These are phyloP conservation scores for Penicillium macrosclerotiorum DNA, from an alignment of 495 filamentous ascomycete genomes.

Conservation along the genomic window DNA sequence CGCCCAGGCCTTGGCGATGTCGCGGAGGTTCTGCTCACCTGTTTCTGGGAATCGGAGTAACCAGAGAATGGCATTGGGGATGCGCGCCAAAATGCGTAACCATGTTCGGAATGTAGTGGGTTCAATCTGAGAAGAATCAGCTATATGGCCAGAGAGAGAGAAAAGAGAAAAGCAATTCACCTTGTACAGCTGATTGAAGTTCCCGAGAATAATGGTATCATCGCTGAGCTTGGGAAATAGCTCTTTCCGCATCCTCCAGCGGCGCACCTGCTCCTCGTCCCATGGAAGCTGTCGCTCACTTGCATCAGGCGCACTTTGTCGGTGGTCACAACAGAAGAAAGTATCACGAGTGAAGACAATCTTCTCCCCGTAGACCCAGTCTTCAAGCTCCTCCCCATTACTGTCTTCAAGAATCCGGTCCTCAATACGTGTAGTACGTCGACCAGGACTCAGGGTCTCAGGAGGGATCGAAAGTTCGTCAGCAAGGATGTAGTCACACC, in stretches of 20 bases:
- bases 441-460: conserved; percentile 74
- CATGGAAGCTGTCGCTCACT: conserved; percentile 64
- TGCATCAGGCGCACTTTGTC: conserved; percentile 82
- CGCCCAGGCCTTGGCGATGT: conserved; percentile 80
- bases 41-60: conserved; percentile 94
- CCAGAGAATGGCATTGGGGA: conserved; percentile 91
- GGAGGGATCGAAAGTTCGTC: conserved; percentile 84
- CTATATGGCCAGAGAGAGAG: conserved; percentile 1
- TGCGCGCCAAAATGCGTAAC: conserved; percentile 85
- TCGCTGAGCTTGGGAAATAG: conserved; percentile 83
- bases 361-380: conserved; percentile 97
- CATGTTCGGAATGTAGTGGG: conserved; percentile 95
- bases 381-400: conserved; percentile 56
- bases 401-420: conserved; percentile 70
- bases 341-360: conserved; percentile 93
- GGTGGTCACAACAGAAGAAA: conserved; percentile 98
- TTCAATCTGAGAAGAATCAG: conserved; percentile 67
- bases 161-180: conserved; percentile 44
- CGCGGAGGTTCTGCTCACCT: conserved; percentile 79
- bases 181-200: conserved; percentile 99
- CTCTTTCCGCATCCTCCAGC: conserved; percentile 95
- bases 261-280: conserved; percentile 78
- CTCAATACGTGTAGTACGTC: conserved; percentile 68
- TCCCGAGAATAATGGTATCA: conserved; percentile 87
- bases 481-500: conserved; percentile 97